phyloP scores from a whole-genome alignment of 345 rosid species.

The Nephelium lappaceum region DNA sequence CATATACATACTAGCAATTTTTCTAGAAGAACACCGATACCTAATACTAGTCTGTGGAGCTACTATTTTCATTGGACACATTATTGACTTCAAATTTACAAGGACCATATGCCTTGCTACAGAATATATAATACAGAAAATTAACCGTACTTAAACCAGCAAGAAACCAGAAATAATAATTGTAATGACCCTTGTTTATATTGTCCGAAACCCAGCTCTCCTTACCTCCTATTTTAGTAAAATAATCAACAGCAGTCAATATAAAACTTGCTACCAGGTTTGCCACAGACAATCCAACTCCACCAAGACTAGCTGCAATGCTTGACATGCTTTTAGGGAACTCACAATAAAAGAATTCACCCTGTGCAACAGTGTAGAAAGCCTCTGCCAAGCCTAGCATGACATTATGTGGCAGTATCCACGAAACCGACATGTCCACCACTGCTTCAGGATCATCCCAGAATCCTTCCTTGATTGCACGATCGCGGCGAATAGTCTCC shows the following conservation, averaged over 20 bases:
- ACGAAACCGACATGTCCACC: slow-evolving; percentile 44
- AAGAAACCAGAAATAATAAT: slow-evolving; percentile 52
- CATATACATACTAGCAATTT: too few species aligned
- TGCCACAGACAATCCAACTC: slow-evolving; percentile 34
- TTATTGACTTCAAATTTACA: slow-evolving; percentile 16
- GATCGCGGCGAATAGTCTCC: slow-evolving; percentile 39
- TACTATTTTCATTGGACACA: too few species aligned
- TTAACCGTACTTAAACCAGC: slow-evolving; percentile 38
- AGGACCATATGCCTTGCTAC: slow-evolving; percentile 47
- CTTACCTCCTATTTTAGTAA: too few species aligned
- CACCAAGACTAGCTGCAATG: slow-evolving; percentile 35
- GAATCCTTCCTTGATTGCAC: slow-evolving; percentile 30
- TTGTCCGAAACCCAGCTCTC: slow-evolving; percentile 52
- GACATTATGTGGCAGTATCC: slow-evolving; percentile 45
- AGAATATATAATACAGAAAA: slow-evolving; percentile 37
- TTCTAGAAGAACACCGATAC: too few species aligned
- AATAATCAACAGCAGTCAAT: too few species aligned
- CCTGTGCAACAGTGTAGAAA: slow-evolving; percentile 41
- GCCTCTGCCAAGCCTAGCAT: slow-evolving; percentile 50
- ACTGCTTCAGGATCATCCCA: slow-evolving; percentile 22
- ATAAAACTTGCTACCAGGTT: slow-evolving; percentile 42
- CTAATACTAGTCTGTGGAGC: too few species aligned
- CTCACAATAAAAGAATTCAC: slow-evolving; percentile 52
- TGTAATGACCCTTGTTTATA: slow-evolving; percentile 52
- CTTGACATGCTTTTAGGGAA: slow-evolving; percentile 58